Conservation (phyloP, 192 early-diverging fungal species). For the Chytriomyces confervae region DNA sequence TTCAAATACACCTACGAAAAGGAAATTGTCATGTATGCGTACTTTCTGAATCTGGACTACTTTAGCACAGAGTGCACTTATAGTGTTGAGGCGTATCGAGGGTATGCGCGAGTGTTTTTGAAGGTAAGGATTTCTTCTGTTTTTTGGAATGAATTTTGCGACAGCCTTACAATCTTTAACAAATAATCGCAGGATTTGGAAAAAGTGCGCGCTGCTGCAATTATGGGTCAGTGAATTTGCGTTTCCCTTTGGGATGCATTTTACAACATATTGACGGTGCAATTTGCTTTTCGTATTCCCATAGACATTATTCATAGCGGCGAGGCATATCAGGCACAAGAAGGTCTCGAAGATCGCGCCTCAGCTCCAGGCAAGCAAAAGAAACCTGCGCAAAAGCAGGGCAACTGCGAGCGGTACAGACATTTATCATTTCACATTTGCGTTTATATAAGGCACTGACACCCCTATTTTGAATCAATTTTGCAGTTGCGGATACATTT, state of each 20-base stretch:
- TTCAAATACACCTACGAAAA: constrained; percentile 99
- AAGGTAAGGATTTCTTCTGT: constrained; percentile 55
- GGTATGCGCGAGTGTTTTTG: constrained; percentile 90
- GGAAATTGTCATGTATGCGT: constrained; percentile 99
- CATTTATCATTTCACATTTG: constrained; percentile 7
- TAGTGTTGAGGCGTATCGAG: constrained; percentile 96
- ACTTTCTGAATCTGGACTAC: constrained; percentile 95
- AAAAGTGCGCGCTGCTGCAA: constrained; percentile 81
- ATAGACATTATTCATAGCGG: constrained; percentile 97
- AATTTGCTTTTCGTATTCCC: not conserved
- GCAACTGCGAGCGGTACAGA: constrained; percentile 28
- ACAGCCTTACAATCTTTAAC: too few species aligned
- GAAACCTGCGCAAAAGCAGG: constrained; percentile 33
- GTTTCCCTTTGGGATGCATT: not conserved
- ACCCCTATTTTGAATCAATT: not conserved
- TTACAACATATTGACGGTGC: too few species aligned
- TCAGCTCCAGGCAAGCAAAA: not conserved
- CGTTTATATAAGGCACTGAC: not conserved
- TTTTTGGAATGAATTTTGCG: not conserved
- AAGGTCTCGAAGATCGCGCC: constrained; percentile 4
- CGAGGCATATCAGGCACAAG: constrained; percentile 70
- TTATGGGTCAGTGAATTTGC: constrained; percentile 68
- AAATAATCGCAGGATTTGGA: constrained; percentile 73
- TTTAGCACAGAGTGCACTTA: constrained; percentile 99
- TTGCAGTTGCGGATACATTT: constrained; percentile 90